Base-by-base conservation (phyloP, 2,329 filamentous ascomycete genomes). In the Sclerotinia spermophila region DNA sequence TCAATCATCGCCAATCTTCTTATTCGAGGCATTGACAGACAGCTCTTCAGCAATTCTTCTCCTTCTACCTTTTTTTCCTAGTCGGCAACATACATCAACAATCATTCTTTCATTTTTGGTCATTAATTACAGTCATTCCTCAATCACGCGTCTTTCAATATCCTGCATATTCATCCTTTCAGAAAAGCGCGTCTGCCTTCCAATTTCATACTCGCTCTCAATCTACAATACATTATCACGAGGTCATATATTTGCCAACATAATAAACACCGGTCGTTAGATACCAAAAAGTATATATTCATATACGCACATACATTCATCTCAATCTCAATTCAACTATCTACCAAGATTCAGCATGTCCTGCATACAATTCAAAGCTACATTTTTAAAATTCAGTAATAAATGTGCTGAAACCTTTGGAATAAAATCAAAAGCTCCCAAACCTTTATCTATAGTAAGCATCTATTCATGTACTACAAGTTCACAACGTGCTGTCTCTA, bases 371-470 rank as follows among this genome's bases (percentile, higher is more conserved):
- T 38, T 74, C 61, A 64, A 69, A 38, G 66, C 59, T 38, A 55
- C 71, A 17, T n/a, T 73, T 38, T 69, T 62, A 48, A 70, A 62
- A 53, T 55, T 72, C 33, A 67, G 73, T 44, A 73, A 58, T 24
- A 74, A 71, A 68, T 76, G 68, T 68, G 72, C 75, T 27, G 71
- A 74, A 53, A 67, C 58, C 2, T 33, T 75, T 2, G 66, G 73
- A 53, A 24, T 73, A 2, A 76, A 72, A 69, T 27, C 65, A 51
- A 76, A 75, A 67, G 35, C 68, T 17, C 68, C 58, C 2, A 73
- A 73, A 59, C 48, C 68, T 44, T 60, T 75, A 27, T 69, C 73
- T 11, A 76, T 76, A 44, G 75, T 75, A 62, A 27, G 67, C 51
- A 19, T 42, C 44, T 33, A 17, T 13, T 21, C 21, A n/a, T n/a